Percentiles rank a stretch among this genome's conserved stretches.
phyloP scores from a whole-genome alignment of 1,139 yeast species.

The Zygoascus hellenicus region DNA sequence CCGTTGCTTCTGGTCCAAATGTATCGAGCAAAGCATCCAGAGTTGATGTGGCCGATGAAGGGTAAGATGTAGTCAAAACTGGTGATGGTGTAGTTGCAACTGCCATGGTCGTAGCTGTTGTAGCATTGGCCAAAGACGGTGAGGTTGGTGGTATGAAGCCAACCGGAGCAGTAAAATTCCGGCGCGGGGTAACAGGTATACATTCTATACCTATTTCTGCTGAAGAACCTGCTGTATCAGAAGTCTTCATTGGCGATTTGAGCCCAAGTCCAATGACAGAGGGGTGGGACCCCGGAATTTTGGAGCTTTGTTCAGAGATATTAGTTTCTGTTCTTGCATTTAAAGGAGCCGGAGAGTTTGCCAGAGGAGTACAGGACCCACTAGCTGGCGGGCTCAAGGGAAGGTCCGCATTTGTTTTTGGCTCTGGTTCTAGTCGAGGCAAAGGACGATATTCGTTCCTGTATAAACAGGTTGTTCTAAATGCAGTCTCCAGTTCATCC shows the following conservation, averaged over 20 bases:
- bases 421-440: not conserved
- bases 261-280: not conserved
- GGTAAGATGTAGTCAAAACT: slow-evolving; percentile 1
- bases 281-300: not conserved
- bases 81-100: slow-evolving; percentile 6
- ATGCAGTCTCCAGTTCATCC: slow-evolving; percentile 19
- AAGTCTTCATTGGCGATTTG: not conserved
- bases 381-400: slow-evolving; percentile 3
- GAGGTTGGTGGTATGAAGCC: slow-evolving; percentile 7
- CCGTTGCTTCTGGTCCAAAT: slow-evolving; percentile 14
- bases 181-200: not conserved
- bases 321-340: not conserved
- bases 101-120: slow-evolving; percentile 6
- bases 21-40: slow-evolving; percentile 27
- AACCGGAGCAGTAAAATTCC: not conserved
- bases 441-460: slow-evolving; percentile 12
- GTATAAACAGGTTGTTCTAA: slow-evolving; percentile 21
- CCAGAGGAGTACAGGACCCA: slow-evolving; percentile 5
- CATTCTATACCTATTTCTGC: no score
- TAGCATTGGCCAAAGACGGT: slow-evolving; percentile 7
- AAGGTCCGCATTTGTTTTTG: not conserved
- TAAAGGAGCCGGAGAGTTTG: not conserved
- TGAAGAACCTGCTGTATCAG: not conserved
- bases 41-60: slow-evolving; percentile 27
- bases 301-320: not conserved